Conservation (phyloP, 2,329 filamentous ascomycete genomes). For the Xylariaceae sp. region DNA sequence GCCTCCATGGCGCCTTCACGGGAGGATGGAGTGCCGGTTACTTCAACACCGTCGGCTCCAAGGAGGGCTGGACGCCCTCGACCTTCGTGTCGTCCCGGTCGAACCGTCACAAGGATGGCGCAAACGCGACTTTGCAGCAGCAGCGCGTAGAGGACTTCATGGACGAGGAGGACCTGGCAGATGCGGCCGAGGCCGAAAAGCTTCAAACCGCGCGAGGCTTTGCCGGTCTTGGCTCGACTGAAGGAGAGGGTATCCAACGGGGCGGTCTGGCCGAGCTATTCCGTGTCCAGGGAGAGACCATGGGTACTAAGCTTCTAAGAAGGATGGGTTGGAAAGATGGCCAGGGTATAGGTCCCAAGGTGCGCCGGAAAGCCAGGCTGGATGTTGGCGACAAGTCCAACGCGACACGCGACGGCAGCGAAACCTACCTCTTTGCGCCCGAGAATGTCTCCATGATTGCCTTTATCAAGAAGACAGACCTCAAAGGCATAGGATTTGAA, state of each 20-base stretch:
- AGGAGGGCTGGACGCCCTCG: constrained; percentile 93
- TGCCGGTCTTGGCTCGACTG: constrained; percentile 66
- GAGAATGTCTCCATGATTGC: constrained; percentile 67
- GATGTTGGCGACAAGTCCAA: constrained; percentile 41
- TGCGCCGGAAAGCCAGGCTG: constrained; percentile 67
- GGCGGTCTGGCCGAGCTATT: constrained; percentile 66
- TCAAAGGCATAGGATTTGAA: constrained; percentile 64
- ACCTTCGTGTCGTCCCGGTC: constrained; percentile 86
- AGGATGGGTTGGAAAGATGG: constrained; percentile 96
- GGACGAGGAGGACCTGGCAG: constrained; percentile 92
- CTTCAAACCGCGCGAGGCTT: constrained; percentile 71
- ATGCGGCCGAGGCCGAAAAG: constrained; percentile 71
- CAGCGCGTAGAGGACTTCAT: constrained; percentile 81
- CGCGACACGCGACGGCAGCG: constrained; percentile 36
- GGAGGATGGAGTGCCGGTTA: constrained; percentile 97
- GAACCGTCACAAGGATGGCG: constrained; percentile 61
- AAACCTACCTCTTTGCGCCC: constrained; percentile 75
- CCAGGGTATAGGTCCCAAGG: constrained; percentile 84
- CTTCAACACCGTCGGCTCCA: constrained; percentile 96
- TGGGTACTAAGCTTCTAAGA: constrained; percentile 78
- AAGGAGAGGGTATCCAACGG: constrained; percentile 46
- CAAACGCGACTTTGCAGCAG: constrained; percentile 31
- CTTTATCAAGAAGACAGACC: constrained; percentile 60
- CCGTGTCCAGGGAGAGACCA: constrained; percentile 68
- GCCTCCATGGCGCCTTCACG: constrained; percentile 92